Base-by-base conservation (phyloP, 352 stramenopile species). In the Phytopythium oedochilum region DNA sequence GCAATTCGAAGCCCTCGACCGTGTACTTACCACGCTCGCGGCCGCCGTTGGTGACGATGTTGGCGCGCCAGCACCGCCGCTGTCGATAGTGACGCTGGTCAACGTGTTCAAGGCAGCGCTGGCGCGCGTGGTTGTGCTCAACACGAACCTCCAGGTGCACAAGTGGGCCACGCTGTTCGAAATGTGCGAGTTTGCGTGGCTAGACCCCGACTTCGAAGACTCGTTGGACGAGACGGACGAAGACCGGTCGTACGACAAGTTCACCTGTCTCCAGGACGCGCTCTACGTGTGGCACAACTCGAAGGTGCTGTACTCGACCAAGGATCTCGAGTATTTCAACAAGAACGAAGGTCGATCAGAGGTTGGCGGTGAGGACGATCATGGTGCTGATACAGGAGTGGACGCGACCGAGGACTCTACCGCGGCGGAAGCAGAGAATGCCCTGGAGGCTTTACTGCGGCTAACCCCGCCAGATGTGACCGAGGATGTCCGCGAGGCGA, bases 231-330 rank as follows among this genome's bases (percentile, higher is more conserved):
- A 64, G 34, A 68, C 72, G 25, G 57, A 75, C 38, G 52, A 51
- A 7, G 73, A 83, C 25, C 70, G 73, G 46, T 88, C 79, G 7
- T 92, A 92, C 55, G 81, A 92, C 67, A 89, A 88, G 48, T 92
- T 89, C 34, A 92, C 82, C 14, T 92, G 82, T 59, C 66, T 92
- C 11, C 82, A 92, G 62, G 82, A 92, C 40, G 82, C 78, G 5
- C 55, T 92, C 34, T 75, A 71, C 20, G 74, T 89, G 49, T 92
- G 82, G 82, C 82, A 92, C 47, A 78, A 84, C 12, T 51, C 71
- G 29, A 71, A 60, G 3, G 55, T 92, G 31, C 40, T 78, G 43
- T 92, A 92, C 55, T 77, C 76, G 25, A 67, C 72, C 9, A 85
- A 78, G 25, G 80, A 90, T 10, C n/a, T 53, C 28, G 47, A 53